These are phyloP conservation scores for Rhytidiadelphus loreus DNA, from an alignment of 225 moss, liverwort and hornwort genomes.

Conservation along the genomic window DNA sequence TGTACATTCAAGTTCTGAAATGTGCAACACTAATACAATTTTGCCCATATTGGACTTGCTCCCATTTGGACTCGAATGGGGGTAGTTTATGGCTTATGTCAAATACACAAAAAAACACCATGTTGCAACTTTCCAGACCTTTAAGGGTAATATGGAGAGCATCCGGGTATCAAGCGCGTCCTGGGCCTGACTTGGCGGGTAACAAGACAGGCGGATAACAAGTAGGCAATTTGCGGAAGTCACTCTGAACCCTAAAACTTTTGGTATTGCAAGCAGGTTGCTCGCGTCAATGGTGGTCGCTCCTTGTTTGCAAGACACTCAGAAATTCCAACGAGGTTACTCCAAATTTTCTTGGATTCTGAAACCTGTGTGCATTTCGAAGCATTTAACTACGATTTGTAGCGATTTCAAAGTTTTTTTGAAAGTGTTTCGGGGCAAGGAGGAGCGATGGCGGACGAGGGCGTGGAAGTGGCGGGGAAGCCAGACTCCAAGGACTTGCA, in stretches of 20 bases:
- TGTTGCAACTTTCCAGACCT: too few relatives aligned
- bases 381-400: not conserved
- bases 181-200: not conserved
- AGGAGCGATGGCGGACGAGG: conserved; percentile 68
- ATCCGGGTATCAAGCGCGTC: not conserved
- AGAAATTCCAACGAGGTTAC: not conserved
- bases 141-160: not conserved
- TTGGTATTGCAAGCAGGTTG: not conserved
- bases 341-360: not conserved
- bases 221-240: not conserved
- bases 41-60: too few relatives aligned
- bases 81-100: too few relatives aligned
- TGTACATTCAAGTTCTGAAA: too few relatives aligned
- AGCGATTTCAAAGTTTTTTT: not conserved
- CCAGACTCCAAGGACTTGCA: conserved; percentile 97
- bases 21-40: too few relatives aligned
- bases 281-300: not conserved
- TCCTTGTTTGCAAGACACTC: not conserved
- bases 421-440: not conserved
- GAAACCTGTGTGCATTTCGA: not conserved
- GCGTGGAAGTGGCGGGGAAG: conserved; percentile 46
- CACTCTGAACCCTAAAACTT: not conserved
- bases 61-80: too few relatives aligned
- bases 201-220: not conserved
- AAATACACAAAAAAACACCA: too few relatives aligned